phyloP scores from a whole-genome alignment of 2,329 filamentous ascomycete genomes.

The Phyllosticta citriasiana region DNA sequence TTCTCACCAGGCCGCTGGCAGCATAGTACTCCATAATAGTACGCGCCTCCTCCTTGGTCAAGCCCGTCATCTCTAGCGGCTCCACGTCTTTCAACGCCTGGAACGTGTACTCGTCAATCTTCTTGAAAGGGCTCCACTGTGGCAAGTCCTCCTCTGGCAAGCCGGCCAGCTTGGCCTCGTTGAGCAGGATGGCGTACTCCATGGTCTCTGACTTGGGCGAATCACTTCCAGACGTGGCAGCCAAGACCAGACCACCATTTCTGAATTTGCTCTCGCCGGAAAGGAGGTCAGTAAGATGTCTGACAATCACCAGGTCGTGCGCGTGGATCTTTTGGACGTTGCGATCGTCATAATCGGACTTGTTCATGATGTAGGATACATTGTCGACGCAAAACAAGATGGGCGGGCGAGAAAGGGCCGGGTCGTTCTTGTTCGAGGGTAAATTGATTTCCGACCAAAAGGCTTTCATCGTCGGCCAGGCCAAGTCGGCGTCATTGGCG shows the following conservation, averaged over 20 bases:
- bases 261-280: constrained; percentile 36
- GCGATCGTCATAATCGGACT: constrained; percentile 64
- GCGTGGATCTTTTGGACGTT: constrained; percentile 69
- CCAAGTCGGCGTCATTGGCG: constrained; percentile 62
- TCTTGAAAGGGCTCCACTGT: constrained; percentile 42
- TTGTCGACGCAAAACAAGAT: constrained; percentile 72
- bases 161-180: constrained; percentile 31
- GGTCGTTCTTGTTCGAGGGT: constrained; percentile 29
- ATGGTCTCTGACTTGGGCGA: constrained; percentile 54
- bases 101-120: constrained; percentile 43
- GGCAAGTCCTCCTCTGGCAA: constrained; percentile 19
- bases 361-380: constrained; percentile 69
- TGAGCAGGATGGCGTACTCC: constrained; percentile 52
- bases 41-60: constrained; percentile 66
- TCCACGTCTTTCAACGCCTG: constrained; percentile 35
- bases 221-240: constrained; percentile 64
- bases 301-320: constrained; percentile 69
- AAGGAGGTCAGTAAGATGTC: constrained; percentile 65
- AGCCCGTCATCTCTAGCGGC: constrained; percentile 50
- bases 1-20: constrained; percentile 67
- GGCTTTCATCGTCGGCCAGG: constrained; percentile 71
- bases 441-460: constrained; percentile 69
- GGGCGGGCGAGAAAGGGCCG: constrained; percentile 39
- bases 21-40: constrained; percentile 90
- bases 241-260: constrained; percentile 74